phyloP scores from a whole-genome alignment of 2,329 filamentous ascomycete genomes.

The Xylariales sp. region DNA sequence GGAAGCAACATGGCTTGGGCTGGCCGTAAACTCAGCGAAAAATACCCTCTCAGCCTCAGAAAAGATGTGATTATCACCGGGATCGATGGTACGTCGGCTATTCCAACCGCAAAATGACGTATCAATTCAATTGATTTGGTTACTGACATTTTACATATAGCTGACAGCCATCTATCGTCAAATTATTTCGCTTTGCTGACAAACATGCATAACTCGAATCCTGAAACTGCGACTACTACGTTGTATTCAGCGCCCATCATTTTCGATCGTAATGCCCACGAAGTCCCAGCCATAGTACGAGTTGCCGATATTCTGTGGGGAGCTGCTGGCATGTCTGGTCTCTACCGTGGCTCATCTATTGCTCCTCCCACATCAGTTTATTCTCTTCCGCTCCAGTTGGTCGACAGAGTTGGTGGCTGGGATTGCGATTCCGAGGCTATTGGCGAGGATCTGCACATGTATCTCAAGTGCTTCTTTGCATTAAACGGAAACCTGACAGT shows the following conservation, averaged over 20 bases:
- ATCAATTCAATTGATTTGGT: background rate
- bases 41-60: slow-evolving; percentile 64
- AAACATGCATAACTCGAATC: slow-evolving; percentile 69
- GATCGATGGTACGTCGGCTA: slow-evolving; percentile 72
- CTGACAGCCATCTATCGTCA: slow-evolving; percentile 76
- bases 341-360: slow-evolving; percentile 72
- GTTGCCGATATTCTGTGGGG: slow-evolving; percentile 79
- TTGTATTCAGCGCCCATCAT: slow-evolving; percentile 78
- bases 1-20: slow-evolving; percentile 81
- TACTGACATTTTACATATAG: slow-evolving; percentile 55
- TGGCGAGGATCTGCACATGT: slow-evolving; percentile 82
- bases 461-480: slow-evolving; percentile 81
- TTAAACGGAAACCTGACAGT: slow-evolving; percentile 75
- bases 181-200: slow-evolving; percentile 75
- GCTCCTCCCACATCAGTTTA: slow-evolving; percentile 80
- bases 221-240: slow-evolving; percentile 70
- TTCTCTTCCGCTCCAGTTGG: slow-evolving; percentile 73
- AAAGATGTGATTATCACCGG: slow-evolving; percentile 76
- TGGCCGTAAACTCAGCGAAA: slow-evolving; percentile 72
- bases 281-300: slow-evolving; percentile 74
- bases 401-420: slow-evolving; percentile 78
- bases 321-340: slow-evolving; percentile 75
- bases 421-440: slow-evolving; percentile 77
- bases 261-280: slow-evolving; percentile 79
- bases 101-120: background rate